A percentile compares a stretch with the other conserved stretches of the same genome.
These are phyloP conservation scores for Penicillium tannophilum DNA, from an alignment of 495 filamentous ascomycete species.

Conservation along the genomic window DNA sequence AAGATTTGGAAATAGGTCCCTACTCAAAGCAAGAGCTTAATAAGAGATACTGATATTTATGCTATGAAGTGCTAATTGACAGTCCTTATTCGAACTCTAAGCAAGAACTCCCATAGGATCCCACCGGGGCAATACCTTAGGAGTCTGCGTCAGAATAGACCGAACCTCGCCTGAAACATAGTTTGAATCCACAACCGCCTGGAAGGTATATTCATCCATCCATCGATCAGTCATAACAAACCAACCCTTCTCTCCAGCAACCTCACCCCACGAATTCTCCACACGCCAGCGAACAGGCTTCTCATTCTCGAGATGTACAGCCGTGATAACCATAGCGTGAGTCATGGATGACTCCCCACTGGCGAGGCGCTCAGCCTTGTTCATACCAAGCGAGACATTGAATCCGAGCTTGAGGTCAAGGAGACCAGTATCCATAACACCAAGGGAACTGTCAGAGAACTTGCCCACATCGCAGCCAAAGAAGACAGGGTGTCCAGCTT, in stretches of 20 bases:
- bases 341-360: constrained; percentile 81
- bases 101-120: constrained; percentile 88
- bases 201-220: constrained; percentile 88
- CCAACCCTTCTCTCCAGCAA: constrained; percentile 70
- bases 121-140: constrained; percentile 75
- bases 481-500: constrained; percentile 76
- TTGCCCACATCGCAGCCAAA: constrained; percentile 89
- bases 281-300: constrained; percentile 76
- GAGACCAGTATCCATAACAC: constrained; percentile 75
- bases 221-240: constrained; percentile 85
- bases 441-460: constrained; percentile 62
- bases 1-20: no score
- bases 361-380: constrained; percentile 69
- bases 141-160: constrained; percentile 67
- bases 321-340: constrained; percentile 89
- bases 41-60: neutral
- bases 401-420: constrained; percentile 79
- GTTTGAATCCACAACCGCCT: constrained; percentile 78
- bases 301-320: constrained; percentile 70
- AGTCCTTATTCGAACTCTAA: neutral
- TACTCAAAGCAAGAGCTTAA: neutral
- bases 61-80: neutral
- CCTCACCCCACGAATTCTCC: constrained; percentile 79
- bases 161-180: constrained; percentile 66
- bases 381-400: constrained; percentile 68